Evolutionary conservation across 2,329 filamentous ascomycete genomes (phyloP).

Genomic region (Lithohypha guttulata): DNA sequence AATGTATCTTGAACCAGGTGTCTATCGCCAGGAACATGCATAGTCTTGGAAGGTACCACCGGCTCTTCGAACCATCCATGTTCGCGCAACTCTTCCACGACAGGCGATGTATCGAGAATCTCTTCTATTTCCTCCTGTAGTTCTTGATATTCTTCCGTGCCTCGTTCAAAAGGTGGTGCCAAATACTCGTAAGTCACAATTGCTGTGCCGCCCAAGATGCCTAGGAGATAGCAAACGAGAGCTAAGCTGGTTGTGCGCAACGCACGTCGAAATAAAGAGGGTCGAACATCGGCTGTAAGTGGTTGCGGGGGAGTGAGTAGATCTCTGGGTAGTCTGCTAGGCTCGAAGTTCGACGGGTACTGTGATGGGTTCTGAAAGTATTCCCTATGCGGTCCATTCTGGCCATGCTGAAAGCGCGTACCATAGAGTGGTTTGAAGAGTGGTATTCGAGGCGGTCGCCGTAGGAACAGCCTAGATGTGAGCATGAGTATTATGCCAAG

Average conservation of each 20-base stretch:
- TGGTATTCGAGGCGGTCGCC: conserved; percentile 11
- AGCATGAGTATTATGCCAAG: too few species aligned
- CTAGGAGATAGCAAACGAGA: conserved; percentile 13
- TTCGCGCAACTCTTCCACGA: conserved; percentile 29
- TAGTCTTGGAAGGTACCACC: conserved; percentile 26
- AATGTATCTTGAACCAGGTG: conserved; percentile 31
- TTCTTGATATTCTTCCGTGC: conserved; percentile 26
- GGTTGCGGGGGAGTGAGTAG: not conserved
- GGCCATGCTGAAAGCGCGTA: conserved; percentile 10
- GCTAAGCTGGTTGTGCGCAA: conserved; percentile 14
- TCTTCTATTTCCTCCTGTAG: conserved; percentile 25
- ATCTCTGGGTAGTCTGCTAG: not conserved
- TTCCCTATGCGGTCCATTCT: conserved; percentile 22
- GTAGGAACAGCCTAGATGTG: not conserved
- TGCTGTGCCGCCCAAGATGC: conserved; percentile 16
- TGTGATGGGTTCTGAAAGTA: conserved; percentile 22
- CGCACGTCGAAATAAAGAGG: conserved; percentile 10
- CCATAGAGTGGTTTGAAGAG: not conserved
- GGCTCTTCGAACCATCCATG: conserved; percentile 30
- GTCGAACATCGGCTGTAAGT: not conserved
- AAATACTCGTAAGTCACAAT: conserved; percentile 22
- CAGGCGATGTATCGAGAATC: conserved; percentile 27
- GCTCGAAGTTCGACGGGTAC: conserved; percentile 13
- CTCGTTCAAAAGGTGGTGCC: conserved; percentile 24
- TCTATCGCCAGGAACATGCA: not conserved